Base-by-base conservation (phyloP, 2,329 filamentous ascomycete species). In the Tolypocladium sp. region DNA sequence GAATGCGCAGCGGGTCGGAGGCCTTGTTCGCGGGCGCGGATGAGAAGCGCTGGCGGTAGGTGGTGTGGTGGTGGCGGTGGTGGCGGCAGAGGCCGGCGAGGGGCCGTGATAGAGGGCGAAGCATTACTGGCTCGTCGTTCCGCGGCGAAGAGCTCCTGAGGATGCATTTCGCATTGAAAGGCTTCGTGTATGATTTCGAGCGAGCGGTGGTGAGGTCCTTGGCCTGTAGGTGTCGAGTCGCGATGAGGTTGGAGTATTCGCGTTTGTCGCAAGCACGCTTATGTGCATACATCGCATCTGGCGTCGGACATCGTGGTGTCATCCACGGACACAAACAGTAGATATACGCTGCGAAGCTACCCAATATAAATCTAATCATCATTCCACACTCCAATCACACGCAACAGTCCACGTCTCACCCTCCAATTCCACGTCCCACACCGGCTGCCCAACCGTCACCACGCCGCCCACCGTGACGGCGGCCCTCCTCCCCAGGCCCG, bases 1-100 rank as follows among this genome's bases (percentile, higher is more conserved):
- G 82, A 58, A 99, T 91, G 40, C 87, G 82, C 38, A 99, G 79
- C 3, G 91, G 89, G 5, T 85, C 79, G 0, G 79, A 76, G 20
- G 61, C 22, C 44, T 53, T 63, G 27, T 49, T 38, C 35, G 60
- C 53, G 12, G 57, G 41, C 15, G 54, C 60, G 17, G 65, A 64
- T 13, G 68, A 67, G 22, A 65, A 60, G 54, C 58, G 60, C 61
- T 58, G 66, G 25, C 53, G 58, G 58, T 61, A 58, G 57, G 56
- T 42, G 27, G 58, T 17, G 27, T 60, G 22, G 37, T 30, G 30
- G n/a, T n/a, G n/a, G n/a, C n/a, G n/a, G n/a, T n/a, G 49, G 30
- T 57, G 49, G 40, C 46, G 58, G 56, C 59, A 58, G n/a, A 66
- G 42, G 15, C 62, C 52, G 13, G 57, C 52, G 15, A 57, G 59